Evolutionary conservation across 495 filamentous ascomycete species (phyloP), one percentile per base, ranked within the genome.

Genomic region (Tirmania nivea): DNA sequence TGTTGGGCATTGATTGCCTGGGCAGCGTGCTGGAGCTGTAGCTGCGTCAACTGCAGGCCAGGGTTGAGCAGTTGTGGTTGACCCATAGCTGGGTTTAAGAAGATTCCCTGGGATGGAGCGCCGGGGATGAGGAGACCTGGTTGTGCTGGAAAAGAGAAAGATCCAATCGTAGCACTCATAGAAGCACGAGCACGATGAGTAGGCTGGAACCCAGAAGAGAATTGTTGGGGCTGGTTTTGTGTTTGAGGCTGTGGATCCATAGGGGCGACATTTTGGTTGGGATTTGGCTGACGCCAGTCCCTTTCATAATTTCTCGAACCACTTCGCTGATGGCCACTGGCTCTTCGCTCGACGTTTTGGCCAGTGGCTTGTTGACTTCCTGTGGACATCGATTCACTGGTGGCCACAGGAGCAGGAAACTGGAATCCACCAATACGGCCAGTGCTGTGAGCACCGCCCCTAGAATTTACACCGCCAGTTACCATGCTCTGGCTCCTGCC

Each of bases 301-400:
- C 86, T 78, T 57, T 97, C 92, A 67, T 96, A 97, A 64, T 96
- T 97, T 34, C 90, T 75, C 14, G 90, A 97, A 8, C 71, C 74
- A 9, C 79, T 81, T 51, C 92, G 77, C 60, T 75, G 79, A 66
- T 97, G 90, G 53, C 79, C 75, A 45, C 62, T 65, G 16, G 58
- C 59, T 25, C 62, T 60, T 35, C 62, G 62, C 57, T 75, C 72
- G n/a, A 71, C 68, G 56, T 69, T 70, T 54, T 71, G 72, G 42
- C 63, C 64, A 48, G 76, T 73, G 35, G 64, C 58, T 49, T 67
- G 60, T 20, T 67, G 65, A 52, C 72, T 72, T 17, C 68, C 63
- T 48, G 69, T 64, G 36, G 67, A 63, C 49, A 67, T 69, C 17
- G 69, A 70, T 34, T 77, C 74, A 39, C 73, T 70, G 55, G 72